Conservation (phyloP, 768 basidiomycete species). For the Brasilioporus rufonigricans region DNA sequence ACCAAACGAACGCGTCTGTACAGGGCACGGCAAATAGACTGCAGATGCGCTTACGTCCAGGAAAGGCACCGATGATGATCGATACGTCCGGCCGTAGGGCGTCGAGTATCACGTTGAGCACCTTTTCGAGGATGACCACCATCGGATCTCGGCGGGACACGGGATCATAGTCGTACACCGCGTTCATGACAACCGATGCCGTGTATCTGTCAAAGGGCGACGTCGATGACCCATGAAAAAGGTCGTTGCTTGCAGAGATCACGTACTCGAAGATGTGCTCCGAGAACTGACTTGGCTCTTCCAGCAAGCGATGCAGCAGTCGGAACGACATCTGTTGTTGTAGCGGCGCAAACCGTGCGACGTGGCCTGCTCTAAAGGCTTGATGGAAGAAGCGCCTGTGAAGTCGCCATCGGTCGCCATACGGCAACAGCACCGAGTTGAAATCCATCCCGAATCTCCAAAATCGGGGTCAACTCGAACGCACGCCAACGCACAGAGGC, state of each 20-base stretch:
- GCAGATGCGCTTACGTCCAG: constrained; percentile 6
- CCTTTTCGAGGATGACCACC: constrained; percentile 8
- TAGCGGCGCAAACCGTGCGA: constrained; percentile 24
- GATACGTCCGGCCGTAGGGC: constrained; percentile 8
- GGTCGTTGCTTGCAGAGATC: neutral
- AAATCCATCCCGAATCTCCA: constrained; percentile 15
- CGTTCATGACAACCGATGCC: constrained; percentile 11
- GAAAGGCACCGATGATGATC: constrained; percentile 11
- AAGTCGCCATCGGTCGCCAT: constrained; percentile 32
- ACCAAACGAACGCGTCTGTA: neutral
- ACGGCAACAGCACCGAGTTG: constrained; percentile 21
- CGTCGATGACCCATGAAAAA: neutral
- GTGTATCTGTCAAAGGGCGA: constrained; percentile 5
- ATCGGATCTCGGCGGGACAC: constrained; percentile 7
- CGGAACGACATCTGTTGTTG: constrained; percentile 28
- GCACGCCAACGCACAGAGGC: neutral
- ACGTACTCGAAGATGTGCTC: constrained; percentile 33
- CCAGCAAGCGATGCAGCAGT: constrained; percentile 31
- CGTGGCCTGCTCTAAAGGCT: constrained; percentile 13
- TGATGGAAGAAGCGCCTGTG: constrained; percentile 27
- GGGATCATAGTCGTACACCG: constrained; percentile 16
- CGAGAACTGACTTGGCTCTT: constrained; percentile 28
- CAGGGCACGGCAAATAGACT: neutral
- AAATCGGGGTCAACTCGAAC: neutral
- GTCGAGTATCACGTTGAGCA: constrained; percentile 3